phyloP scores from a whole-genome alignment of 2,329 filamentous ascomycete genomes.

The Aureobasidium uvarum region DNA sequence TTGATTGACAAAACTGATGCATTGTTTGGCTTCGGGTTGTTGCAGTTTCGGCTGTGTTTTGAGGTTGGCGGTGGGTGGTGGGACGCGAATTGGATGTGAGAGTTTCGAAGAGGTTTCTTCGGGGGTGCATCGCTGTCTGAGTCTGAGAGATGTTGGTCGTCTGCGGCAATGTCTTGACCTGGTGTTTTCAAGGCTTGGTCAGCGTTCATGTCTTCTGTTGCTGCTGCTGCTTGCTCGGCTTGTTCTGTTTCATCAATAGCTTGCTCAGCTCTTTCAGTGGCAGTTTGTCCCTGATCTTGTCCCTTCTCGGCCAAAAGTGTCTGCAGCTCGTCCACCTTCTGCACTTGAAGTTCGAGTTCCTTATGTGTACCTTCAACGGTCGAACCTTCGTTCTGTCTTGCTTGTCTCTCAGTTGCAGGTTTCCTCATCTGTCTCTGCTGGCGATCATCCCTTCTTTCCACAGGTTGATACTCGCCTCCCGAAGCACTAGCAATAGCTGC shows the following conservation, averaged over 20 bases:
- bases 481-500: constrained; percentile 23
- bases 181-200: background rate
- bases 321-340: constrained; percentile 38
- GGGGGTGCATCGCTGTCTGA: constrained; percentile 39
- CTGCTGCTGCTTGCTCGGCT: background rate
- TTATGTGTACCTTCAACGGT: constrained; percentile 29
- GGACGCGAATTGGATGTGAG: constrained; percentile 21
- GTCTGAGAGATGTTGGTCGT: constrained; percentile 25
- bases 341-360: constrained; percentile 29
- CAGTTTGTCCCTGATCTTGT: background rate
- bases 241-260: background rate
- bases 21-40: constrained; percentile 29
- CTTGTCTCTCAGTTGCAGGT: background rate
- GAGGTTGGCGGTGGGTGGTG: constrained; percentile 19
- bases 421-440: background rate
- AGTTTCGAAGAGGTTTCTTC: constrained; percentile 42
- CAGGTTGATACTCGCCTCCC: constrained; percentile 12
- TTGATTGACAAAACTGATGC: constrained; percentile 36
- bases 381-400: background rate
- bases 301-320: constrained; percentile 32
- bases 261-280: background rate
- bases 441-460: constrained; percentile 1
- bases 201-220: background rate
- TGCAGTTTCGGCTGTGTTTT: background rate
- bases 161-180: background rate